Conservation (phyloP, 768 basidiomycete genomes). For the Crassisporium funariophilum region DNA sequence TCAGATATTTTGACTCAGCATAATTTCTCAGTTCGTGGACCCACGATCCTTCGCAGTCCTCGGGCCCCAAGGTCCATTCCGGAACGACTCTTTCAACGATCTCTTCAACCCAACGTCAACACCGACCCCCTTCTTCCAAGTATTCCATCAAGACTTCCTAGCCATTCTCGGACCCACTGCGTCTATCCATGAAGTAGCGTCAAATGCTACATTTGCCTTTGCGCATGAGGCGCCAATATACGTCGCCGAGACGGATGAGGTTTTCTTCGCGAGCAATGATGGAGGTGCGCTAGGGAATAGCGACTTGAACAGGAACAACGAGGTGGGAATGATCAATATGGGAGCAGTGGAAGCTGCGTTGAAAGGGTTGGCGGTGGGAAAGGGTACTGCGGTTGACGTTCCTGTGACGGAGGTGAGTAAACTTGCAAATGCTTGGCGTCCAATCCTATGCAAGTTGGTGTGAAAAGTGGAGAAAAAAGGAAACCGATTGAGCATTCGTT, state of each 20-base stretch:
- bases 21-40: conserved; percentile 45
- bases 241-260: conserved; percentile 63
- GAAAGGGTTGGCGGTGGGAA: conserved; percentile 27
- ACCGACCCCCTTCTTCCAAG: conserved; percentile 53
- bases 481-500: too few species aligned
- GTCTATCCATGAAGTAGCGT: conserved; percentile 59
- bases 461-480: too few species aligned
- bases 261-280: conserved; percentile 73
- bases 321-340: conserved; percentile 64
- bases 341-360: conserved; percentile 52
- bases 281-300: conserved; percentile 67
- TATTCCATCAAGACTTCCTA: conserved; percentile 56
- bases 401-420: conserved; percentile 45
- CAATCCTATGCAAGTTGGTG: too few species aligned
- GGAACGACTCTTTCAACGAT: conserved; percentile 36
- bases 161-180: conserved; percentile 58
- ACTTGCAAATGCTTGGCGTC: too few species aligned
- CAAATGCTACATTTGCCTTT: conserved; percentile 63
- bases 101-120: conserved; percentile 64
- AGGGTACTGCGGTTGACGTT: conserved; percentile 43
- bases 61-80: conserved; percentile 43
- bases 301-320: conserved; percentile 63
- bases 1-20: background rate
- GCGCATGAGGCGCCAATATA: conserved; percentile 83
- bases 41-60: conserved; percentile 55